phyloP scores from a whole-genome alignment of 2,329 filamentous ascomycete genomes.

The Fusarium robinianum region DNA sequence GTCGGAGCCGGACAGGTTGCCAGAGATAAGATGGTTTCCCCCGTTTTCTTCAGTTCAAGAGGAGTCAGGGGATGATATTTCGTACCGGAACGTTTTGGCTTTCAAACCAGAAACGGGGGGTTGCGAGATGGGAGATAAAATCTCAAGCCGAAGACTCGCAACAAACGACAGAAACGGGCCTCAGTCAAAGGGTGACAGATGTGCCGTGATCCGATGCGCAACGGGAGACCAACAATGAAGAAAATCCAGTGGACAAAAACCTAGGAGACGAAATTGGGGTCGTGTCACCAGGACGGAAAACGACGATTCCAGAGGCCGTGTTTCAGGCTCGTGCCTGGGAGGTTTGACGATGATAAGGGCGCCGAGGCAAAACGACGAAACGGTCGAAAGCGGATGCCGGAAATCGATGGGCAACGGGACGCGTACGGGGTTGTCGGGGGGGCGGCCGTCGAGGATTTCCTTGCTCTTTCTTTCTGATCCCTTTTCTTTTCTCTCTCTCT shows the following conservation, averaged over 20 bases:
- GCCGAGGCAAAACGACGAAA: constrained; percentile 20
- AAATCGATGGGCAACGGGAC: not conserved
- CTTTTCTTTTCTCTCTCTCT: not conserved
- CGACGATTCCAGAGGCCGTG: constrained; percentile 30
- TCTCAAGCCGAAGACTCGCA: constrained; percentile 23
- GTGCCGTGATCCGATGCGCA: constrained; percentile 17
- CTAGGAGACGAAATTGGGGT: constrained; percentile 13
- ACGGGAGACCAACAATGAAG: constrained; percentile 15
- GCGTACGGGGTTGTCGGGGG: constrained; percentile 6
- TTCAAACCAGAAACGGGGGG: constrained; percentile 12
- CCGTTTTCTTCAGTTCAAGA: constrained; percentile 4
- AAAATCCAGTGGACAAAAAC: constrained; percentile 19
- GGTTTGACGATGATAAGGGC: constrained; percentile 26
- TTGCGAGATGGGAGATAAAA: constrained; percentile 1
- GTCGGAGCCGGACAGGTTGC: constrained; percentile 23
- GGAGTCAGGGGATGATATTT: constrained; percentile 5
- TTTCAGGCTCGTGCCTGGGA: constrained; percentile 36
- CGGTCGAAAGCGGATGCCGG: constrained; percentile 11
- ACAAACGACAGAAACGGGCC: constrained; percentile 30
- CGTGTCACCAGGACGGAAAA: constrained; percentile 27
- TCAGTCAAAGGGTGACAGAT: constrained; percentile 16
- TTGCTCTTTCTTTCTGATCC: constrained; percentile 14
- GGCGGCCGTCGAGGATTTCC: constrained; percentile 16
- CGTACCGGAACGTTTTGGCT: constrained; percentile 17
- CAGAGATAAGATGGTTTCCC: constrained; percentile 10